These are phyloP conservation scores for Stagonosporopsis chrysanthemi DNA, from an alignment of 2,329 filamentous ascomycete genomes.

Conservation along the genomic window DNA sequence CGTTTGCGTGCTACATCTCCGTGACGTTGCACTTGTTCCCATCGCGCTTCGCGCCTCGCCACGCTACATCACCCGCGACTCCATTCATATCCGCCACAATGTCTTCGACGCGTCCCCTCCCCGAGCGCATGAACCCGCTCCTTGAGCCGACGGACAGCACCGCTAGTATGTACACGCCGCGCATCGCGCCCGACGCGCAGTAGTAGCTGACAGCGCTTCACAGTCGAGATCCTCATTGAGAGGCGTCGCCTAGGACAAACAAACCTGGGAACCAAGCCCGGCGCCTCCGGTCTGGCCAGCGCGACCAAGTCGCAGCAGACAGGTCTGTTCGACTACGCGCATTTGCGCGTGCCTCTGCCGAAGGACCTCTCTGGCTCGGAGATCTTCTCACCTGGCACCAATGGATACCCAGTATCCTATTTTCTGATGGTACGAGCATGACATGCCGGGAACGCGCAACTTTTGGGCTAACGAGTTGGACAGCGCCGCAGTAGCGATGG, in stretches of 20 bases:
- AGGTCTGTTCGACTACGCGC: slow-evolving; percentile 93
- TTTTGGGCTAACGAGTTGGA: slow-evolving; percentile 37
- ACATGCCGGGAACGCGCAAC: slow-evolving; percentile 20
- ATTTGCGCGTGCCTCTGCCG: slow-evolving; percentile 89
- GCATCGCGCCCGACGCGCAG: slow-evolving; percentile 36
- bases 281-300: slow-evolving; percentile 72
- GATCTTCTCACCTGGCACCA: slow-evolving; percentile 79
- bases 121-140: slow-evolving; percentile 69
- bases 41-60: slow-evolving; percentile 37
- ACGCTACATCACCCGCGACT: slow-evolving; percentile 20
- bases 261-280: slow-evolving; percentile 82
- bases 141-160: slow-evolving; percentile 69
- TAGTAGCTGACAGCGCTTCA: slow-evolving; percentile 34
- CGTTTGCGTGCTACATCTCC: slow-evolving; percentile 17
- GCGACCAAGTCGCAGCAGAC: slow-evolving; percentile 76
- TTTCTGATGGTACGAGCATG: slow-evolving; percentile 79
- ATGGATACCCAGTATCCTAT: slow-evolving; percentile 80
- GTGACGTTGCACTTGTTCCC: slow-evolving; percentile 17
- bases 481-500: slow-evolving; percentile 83
- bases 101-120: slow-evolving; percentile 59
- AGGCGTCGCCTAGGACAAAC: slow-evolving; percentile 92
- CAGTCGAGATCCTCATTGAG: slow-evolving; percentile 69
- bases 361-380: slow-evolving; percentile 87
- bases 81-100: slow-evolving; percentile 35
- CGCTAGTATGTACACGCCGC: slow-evolving; percentile 61